Evolutionary conservation across 768 basidiomycete species (phyloP).

Genomic region (Mycena haematopus): DNA sequence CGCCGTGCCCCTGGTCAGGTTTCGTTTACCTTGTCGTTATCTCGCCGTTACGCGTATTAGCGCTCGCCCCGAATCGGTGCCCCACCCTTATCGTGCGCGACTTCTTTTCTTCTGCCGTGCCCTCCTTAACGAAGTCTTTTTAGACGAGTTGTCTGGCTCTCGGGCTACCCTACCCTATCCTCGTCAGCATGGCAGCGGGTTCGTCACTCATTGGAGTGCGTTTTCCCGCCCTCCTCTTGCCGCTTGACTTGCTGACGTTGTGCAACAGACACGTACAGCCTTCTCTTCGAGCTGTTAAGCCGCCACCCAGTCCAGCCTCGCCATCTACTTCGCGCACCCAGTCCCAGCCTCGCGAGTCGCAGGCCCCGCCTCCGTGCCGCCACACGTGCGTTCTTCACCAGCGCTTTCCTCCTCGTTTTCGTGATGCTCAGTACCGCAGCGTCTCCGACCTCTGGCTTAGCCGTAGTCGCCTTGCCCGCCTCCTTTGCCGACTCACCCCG

Average conservation of each 20-base stretch:
- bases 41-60: constrained; percentile 11
- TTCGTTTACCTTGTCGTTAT: constrained; percentile 15
- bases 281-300: constrained; percentile 26
- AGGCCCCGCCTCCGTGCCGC: constrained; percentile 7
- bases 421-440: too few species aligned
- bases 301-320: constrained; percentile 15
- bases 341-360: constrained; percentile 9
- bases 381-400: constrained; percentile 20
- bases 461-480: too few species aligned
- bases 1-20: too few species aligned
- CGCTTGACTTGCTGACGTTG: neutral
- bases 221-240: neutral
- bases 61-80: constrained; percentile 12
- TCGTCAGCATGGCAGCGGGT: constrained; percentile 21
- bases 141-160: constrained; percentile 23
- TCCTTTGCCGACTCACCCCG: too few species aligned
- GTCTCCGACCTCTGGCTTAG: too few species aligned
- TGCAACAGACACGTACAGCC: constrained; percentile 18
- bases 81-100: constrained; percentile 26
- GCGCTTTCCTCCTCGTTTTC: constrained; percentile 15
- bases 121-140: neutral
- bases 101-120: neutral
- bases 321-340: constrained; percentile 3
- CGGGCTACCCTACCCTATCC: constrained; percentile 22
- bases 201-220: constrained; percentile 28